These are phyloP conservation scores for Nitzschia sp. DNA, from an alignment of 108 stramenopile genomes.

Conservation along the genomic window DNA sequence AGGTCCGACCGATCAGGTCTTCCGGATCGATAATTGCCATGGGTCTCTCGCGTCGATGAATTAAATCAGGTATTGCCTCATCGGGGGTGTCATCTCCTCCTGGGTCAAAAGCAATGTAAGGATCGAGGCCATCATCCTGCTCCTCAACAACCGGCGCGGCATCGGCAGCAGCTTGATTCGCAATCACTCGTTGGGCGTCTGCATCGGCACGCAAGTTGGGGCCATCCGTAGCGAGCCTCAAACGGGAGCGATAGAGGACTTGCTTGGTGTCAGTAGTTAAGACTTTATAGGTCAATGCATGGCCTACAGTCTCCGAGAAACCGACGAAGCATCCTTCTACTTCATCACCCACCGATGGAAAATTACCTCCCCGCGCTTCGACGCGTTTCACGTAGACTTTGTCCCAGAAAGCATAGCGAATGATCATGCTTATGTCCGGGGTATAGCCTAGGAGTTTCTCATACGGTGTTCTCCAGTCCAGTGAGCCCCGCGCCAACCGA, in stretches of 20 bases:
- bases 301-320: constrained; percentile 40
- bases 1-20: constrained; percentile 10
- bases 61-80: background rate
- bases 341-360: too few relatives aligned
- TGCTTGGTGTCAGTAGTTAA: too few relatives aligned
- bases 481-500: constrained; percentile 34
- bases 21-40: background rate
- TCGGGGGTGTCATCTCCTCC: background rate
- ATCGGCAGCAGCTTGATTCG: too few relatives aligned
- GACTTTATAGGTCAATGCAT: constrained; percentile 34
- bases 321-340: too few relatives aligned
- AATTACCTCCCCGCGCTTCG: too few relatives aligned
- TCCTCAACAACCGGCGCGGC: background rate
- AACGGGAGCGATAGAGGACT: constrained; percentile 24
- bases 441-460: too few relatives aligned
- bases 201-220: background rate
- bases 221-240: constrained; percentile 4
- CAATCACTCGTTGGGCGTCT: too few relatives aligned
- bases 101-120: background rate
- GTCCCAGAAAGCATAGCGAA: too few relatives aligned
- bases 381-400: too few relatives aligned
- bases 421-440: too few relatives aligned
- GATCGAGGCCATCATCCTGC: background rate
- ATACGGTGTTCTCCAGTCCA: too few relatives aligned
- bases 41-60: constrained; percentile 15